phyloP scores from a whole-genome alignment of 768 basidiomycete species.

The Sarcodon aspratus region DNA sequence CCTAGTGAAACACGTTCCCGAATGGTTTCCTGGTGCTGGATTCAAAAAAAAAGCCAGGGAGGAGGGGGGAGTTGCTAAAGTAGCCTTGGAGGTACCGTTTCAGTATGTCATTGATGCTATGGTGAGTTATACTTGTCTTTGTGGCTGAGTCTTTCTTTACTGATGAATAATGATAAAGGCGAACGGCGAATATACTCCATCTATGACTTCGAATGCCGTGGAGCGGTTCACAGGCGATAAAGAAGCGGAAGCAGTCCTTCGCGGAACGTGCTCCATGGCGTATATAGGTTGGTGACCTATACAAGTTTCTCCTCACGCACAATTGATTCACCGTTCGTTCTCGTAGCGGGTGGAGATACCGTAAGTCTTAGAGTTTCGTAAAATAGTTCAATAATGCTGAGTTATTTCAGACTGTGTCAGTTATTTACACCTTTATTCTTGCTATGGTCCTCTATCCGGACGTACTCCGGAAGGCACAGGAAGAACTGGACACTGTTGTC shows the following conservation, averaged over 20 bases:
- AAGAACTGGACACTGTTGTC: constrained; percentile 16
- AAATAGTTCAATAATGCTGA: not conserved
- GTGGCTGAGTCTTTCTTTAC: not conserved
- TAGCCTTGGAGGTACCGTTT: not conserved
- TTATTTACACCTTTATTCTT: constrained; percentile 19
- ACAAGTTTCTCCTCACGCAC: constrained; percentile 24
- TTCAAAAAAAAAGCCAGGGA: constrained; percentile 7
- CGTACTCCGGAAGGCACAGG: constrained; percentile 16
- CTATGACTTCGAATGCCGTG: not conserved
- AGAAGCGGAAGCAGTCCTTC: not conserved
- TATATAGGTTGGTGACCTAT: not conserved
- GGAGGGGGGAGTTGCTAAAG: not conserved
- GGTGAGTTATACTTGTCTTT: not conserved
- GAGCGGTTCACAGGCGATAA: not conserved
- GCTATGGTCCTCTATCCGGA: constrained; percentile 23
- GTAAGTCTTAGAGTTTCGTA: not conserved
- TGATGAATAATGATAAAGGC: not conserved
- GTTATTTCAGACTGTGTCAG: constrained; percentile 12
- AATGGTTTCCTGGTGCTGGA: constrained; percentile 10
- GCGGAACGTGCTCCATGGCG: not conserved
- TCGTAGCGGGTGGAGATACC: not conserved
- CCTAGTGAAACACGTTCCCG: constrained; percentile 11
- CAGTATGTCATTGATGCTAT: not conserved
- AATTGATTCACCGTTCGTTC: constrained; percentile 11
- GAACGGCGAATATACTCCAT: not conserved